Evolutionary conservation across 805 yeast genomes (phyloP), one percentile per base, ranked within the genome.

Genomic region (Spathaspora arborariae): DNA sequence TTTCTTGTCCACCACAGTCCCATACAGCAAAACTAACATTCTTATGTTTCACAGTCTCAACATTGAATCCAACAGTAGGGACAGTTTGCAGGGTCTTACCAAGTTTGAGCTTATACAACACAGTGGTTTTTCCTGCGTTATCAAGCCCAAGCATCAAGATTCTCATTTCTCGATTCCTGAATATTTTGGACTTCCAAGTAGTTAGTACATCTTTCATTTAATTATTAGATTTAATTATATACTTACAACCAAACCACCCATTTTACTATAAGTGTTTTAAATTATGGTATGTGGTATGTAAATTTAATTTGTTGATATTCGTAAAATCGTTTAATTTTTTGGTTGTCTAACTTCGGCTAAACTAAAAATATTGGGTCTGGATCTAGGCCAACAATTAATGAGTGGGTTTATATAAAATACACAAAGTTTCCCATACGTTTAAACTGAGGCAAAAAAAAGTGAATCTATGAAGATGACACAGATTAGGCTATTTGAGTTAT

Each of bases 1-100:
- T 76, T 59, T 87, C 95, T 72, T 89, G 97, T 63, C 97, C 97
- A 69, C 97, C 97, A 51, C 94, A 94, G 66, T 88, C 96, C 96
- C 96, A 88, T 62, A 88, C 90, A 50, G 89, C 88, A 70, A 88
- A 86, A 47, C 86, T 82, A 48, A 87, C 84, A 64, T 86, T 86
- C 63, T 84, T 85, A 66, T 84, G 87, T 48, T 85, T 81, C 51
- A 88, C 88, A 3, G 92, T 85, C 65, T 88, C 96, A 42, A 88
- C 94, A 67, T 91, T 91, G 72, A 91, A 91, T 2, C 97, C 97
- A 19, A 89, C 96, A 0, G 96, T 91, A 19, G 97, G 97, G 4
- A 89, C 94, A 0, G 96, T 87, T 38, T 87, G 81, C 51, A 74
- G 78, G 8, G 86, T 78, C 58, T 70, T 87, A 48, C 91, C 90